Conservation (phyloP, 1,284 basidiomycete genomes). For the Takashimella koratensis region DNA sequence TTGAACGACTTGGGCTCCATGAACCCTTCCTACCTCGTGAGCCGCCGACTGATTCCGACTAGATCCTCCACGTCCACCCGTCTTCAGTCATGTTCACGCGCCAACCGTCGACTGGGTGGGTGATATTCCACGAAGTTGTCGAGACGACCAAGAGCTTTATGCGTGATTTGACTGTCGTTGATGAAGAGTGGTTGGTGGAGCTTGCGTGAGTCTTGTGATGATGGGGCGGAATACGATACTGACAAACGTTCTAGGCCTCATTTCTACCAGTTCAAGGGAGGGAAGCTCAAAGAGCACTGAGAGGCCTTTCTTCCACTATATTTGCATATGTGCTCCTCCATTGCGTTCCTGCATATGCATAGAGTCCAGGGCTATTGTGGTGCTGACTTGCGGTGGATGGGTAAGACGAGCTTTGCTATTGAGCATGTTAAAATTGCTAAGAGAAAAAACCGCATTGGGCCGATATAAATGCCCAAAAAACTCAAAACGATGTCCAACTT, state of each 20-base stretch:
- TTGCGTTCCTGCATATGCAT: no score
- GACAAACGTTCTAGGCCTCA: slow-evolving; percentile 37
- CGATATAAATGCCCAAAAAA: no score
- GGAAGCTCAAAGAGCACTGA: slow-evolving; percentile 43
- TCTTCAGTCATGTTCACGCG: slow-evolving; percentile 92
- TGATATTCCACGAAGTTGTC: slow-evolving; percentile 91
- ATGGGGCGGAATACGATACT: background rate
- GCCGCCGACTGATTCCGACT: slow-evolving; percentile 3
- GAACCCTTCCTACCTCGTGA: no score
- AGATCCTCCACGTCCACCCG: slow-evolving; percentile 87
- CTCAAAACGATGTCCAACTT: no score
- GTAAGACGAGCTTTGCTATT: no score
- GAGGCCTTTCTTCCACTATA: no score
- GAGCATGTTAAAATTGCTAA: no score
- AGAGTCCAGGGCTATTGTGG: no score
- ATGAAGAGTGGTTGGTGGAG: slow-evolving; percentile 55
- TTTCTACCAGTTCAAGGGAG: slow-evolving; percentile 46
- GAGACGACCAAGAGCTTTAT: slow-evolving; percentile 83
- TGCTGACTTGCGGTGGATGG: no score
- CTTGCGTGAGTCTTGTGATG: slow-evolving; percentile 44
- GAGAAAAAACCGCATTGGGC: no score
- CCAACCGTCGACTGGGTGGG: slow-evolving; percentile 83
- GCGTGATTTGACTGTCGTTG: slow-evolving; percentile 55
- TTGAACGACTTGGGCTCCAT: no score
- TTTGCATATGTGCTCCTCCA: no score